A percentile compares a stretch with the other conserved stretches of the same genome.
Conservation (phyloP, 2,329 filamentous ascomycete species). For the Claviceps africana region DNA sequence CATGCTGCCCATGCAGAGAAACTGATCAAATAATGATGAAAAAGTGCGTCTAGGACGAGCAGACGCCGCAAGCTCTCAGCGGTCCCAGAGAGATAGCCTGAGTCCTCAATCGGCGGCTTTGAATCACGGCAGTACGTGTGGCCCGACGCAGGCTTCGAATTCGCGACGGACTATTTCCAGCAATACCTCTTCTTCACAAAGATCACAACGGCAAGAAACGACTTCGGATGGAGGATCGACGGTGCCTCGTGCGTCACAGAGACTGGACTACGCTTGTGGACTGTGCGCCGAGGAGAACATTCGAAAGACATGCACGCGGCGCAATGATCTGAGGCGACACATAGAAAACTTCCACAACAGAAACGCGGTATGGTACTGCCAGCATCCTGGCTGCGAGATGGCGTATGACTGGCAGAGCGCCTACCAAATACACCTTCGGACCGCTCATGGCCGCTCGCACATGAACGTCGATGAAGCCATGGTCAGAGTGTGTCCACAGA, state of each 20-base stretch:
- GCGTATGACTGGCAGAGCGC: constrained; percentile 34
- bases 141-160: neutral
- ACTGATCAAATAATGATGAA: neutral
- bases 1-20: neutral
- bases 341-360: constrained; percentile 34
- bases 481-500: constrained; percentile 29
- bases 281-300: constrained; percentile 24
- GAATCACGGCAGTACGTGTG: neutral
- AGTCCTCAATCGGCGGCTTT: neutral
- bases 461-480: constrained; percentile 28
- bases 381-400: constrained; percentile 28
- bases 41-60: neutral
- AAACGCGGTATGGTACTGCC: constrained; percentile 32
- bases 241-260: constrained; percentile 9
- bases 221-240: neutral
- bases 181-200: neutral
- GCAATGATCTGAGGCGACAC: constrained; percentile 33
- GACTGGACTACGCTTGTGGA: constrained; percentile 9
- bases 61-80: neutral
- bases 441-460: constrained; percentile 27
- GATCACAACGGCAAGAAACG: neutral
- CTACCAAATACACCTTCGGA: constrained; percentile 33
- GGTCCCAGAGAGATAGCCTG: neutral
- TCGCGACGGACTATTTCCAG: neutral
- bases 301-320: constrained; percentile 5